Evolutionary conservation across 2,329 filamentous ascomycete genomes (phyloP), one percentile per base, ranked within the genome.

Genomic region (Conoideocrella luteorostrata): DNA sequence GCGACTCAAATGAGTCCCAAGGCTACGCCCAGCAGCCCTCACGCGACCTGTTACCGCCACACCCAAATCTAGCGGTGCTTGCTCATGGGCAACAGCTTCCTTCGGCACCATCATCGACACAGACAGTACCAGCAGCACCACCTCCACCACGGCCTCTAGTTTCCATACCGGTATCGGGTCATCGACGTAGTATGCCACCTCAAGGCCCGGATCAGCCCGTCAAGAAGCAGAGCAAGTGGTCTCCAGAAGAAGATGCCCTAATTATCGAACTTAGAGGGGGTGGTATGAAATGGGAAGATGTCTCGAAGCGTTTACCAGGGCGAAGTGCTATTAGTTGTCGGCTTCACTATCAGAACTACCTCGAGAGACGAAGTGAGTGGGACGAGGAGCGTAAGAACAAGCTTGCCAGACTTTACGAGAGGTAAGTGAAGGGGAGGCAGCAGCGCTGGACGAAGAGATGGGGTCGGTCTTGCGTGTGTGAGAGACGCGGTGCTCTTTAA

Each of bases 271-370:
- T 97, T 49, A 81, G 91, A 46, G 88, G 88, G 29, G 83, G 83
- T 55, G 87, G 88, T 7, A 95, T 96, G 88, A 97, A 97, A 62
- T 97, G 91, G 93, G 91, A 97, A 61, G 91, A 97, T 64, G 96
- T 97, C 56, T 94, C 88, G 49, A 94, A 91, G 69, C 80, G 84
- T 43, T 71, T 97, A 39, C 90, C 89, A 3, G 91, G 91, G 49
- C 80, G 93, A 55, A 96, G 89, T 65, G 84, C 89, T 45, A 96
- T 96, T 57, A 95, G 89, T 56, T 97, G 91, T 65, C 83, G 91
- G 34, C 74, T 97, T 41, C 89, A 95, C 60, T 97, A 96, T 64
- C 91, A 97, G 58, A 98, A 98, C 63, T 97, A 97, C 62, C 78
- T 96, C 42, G 93, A 98, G 65, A 79, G 89, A 57, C 78, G 89